phyloP scores from a whole-genome alignment of 768 basidiomycete genomes.

The Termitomyces titanicus region DNA sequence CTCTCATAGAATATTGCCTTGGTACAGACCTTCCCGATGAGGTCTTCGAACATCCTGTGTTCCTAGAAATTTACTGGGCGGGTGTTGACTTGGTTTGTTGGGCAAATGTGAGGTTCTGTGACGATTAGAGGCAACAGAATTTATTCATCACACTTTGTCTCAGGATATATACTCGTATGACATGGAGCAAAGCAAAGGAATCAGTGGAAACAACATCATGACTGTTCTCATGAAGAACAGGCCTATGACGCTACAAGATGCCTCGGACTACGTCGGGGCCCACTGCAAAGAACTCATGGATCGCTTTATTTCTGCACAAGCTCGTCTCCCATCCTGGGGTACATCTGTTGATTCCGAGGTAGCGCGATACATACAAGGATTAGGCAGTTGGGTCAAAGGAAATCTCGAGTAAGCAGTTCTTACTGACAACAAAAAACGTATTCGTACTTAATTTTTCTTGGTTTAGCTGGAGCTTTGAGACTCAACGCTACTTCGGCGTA shows the following conservation, averaged over 20 bases:
- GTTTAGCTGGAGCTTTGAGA: conserved; percentile 64
- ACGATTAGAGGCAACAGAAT: neutral
- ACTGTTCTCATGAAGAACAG: conserved; percentile 63
- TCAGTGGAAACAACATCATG: conserved; percentile 63
- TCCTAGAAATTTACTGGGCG: conserved; percentile 52
- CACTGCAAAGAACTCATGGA: conserved; percentile 49
- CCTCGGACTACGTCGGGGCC: conserved; percentile 52
- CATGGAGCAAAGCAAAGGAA: conserved; percentile 67
- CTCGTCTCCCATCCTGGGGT: conserved; percentile 46
- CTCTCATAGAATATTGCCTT: conserved; percentile 56
- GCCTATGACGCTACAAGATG: conserved; percentile 50
- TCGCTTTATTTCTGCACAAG: conserved; percentile 42
- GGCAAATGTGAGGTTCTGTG: conserved; percentile 52
- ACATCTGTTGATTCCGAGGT: conserved; percentile 47
- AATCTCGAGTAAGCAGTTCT: conserved; percentile 46
- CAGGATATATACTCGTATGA: conserved; percentile 74
- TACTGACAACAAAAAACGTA: neutral
- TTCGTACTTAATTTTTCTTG: conserved; percentile 14
- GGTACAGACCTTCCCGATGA: conserved; percentile 62
- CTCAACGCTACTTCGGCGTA: conserved; percentile 63
- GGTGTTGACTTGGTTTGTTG: conserved; percentile 67
- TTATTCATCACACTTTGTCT: neutral
- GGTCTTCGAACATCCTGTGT: conserved; percentile 51
- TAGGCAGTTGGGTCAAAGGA: conserved; percentile 59
- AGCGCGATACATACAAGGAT: conserved; percentile 47